These are phyloP conservation scores for Cardamine occulta DNA, from an alignment of 345 rosid species.

Conservation along the genomic window DNA sequence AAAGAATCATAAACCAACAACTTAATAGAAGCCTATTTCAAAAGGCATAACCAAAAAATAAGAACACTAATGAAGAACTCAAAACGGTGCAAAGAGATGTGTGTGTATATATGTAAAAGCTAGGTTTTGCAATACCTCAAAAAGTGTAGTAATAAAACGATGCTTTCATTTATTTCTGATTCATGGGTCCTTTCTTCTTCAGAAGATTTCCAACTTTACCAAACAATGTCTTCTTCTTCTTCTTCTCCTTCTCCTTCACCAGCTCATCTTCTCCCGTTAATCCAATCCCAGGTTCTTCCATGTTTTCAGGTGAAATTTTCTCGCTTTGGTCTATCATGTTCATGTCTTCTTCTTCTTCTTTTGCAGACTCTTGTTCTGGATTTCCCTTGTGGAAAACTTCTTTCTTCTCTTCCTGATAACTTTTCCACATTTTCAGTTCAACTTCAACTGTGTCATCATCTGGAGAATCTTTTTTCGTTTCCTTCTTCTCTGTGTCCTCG, in stretches of 20 bases:
- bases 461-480: constrained; percentile 15
- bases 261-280: constrained; percentile 54
- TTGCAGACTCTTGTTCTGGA: constrained; percentile 60
- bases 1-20: constrained; percentile 36
- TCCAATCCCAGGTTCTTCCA: constrained; percentile 25
- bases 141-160: constrained; percentile 6
- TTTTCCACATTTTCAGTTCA: constrained; percentile 90
- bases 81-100: constrained; percentile 5
- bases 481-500: constrained; percentile 14
- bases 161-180: constrained; percentile 28
- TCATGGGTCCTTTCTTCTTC: constrained; percentile 72
- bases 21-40: constrained; percentile 21
- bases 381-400: constrained; percentile 69
- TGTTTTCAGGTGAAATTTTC: constrained; percentile 49
- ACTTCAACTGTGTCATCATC: constrained; percentile 62
- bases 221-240: constrained; percentile 88
- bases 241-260: constrained; percentile 41
- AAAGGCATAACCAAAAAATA: constrained; percentile 7
- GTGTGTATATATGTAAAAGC: constrained; percentile 12
- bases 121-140: constrained; percentile 19
- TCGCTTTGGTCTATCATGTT: constrained; percentile 11
- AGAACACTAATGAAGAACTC: constrained; percentile 25
- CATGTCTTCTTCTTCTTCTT: constrained; percentile 58
- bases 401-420: constrained; percentile 87
- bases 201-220: constrained; percentile 90